Evolutionary conservation across 2,329 filamentous ascomycete species (phyloP).

Genomic region (Magnaporthales sp.): DNA sequence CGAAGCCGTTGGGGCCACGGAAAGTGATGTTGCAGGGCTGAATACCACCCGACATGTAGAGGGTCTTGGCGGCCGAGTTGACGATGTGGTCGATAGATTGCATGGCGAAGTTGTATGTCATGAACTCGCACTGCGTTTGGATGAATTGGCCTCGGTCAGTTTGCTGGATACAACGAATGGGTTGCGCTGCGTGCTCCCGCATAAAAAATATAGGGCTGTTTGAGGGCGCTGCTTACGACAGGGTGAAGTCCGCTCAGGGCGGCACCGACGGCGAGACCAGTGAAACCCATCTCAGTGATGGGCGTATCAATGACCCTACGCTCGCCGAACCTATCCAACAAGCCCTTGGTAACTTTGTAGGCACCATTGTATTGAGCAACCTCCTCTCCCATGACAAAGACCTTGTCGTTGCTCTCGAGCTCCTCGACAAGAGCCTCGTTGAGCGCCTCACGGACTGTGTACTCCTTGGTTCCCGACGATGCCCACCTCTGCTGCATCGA

Average conservation of each 20-base stretch:
- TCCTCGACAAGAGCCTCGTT: conserved; percentile 98
- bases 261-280: conserved; percentile 86
- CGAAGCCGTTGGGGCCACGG: conserved; percentile 98
- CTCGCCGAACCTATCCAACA: conserved; percentile 93
- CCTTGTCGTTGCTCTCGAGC: conserved; percentile 87
- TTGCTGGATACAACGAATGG: not conserved
- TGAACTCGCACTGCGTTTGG: conserved; percentile 78
- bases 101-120: conserved; percentile 99
- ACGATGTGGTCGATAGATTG: conserved; percentile 99
- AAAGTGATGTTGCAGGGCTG: conserved; percentile 99
- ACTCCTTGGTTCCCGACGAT: conserved; percentile 68
- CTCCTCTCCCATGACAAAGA: conserved; percentile 94
- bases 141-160: not conserved
- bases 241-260: conserved; percentile 91
- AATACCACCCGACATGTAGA: conserved; percentile 99
- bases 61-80: conserved; percentile 97
- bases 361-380: conserved; percentile 99
- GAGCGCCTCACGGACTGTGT: conserved; percentile 92
- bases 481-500: conserved; percentile 39
- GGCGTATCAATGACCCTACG: conserved; percentile 97
- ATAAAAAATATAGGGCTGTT: not conserved
- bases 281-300: conserved; percentile 96
- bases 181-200: not conserved
- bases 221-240: conserved; percentile 47
- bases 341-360: conserved; percentile 98